Evolutionary conservation across 768 basidiomycete genomes (phyloP).

Genomic region (Termitomyces heimii): DNA sequence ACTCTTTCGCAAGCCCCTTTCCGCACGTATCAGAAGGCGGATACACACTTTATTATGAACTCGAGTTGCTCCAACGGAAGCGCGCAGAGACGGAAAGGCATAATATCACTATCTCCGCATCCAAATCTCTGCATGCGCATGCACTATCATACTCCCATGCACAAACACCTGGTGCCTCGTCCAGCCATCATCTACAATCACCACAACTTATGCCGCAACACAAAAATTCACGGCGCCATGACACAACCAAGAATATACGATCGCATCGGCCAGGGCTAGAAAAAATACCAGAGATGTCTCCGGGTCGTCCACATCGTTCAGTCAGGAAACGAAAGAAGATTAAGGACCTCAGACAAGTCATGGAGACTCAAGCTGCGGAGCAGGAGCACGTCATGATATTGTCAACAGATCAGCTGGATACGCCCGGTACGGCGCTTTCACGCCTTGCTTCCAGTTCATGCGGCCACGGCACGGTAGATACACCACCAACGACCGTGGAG

Average conservation of each 20-base stretch:
- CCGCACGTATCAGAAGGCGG: conserved; percentile 33
- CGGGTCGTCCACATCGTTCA: neutral
- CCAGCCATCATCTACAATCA: conserved; percentile 12
- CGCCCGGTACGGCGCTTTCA: neutral
- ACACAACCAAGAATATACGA: neutral
- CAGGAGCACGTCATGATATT: neutral
- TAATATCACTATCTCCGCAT: neutral
- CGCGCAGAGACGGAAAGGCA: conserved; percentile 7
- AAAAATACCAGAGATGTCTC: neutral
- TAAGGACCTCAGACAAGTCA: neutral
- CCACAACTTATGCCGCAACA: conserved; percentile 17
- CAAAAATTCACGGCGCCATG: neutral
- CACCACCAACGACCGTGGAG: conserved; percentile 15
- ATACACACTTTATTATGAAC: conserved; percentile 34
- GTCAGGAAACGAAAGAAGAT: conserved; percentile 7
- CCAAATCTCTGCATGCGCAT: conserved; percentile 6
- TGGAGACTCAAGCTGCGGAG: neutral
- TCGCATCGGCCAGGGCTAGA: neutral
- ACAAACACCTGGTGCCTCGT: conserved; percentile 11
- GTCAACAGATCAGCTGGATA: conserved; percentile 1
- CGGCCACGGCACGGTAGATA: conserved; percentile 10
- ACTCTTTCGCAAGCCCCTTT: conserved; percentile 31
- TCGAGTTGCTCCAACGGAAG: conserved; percentile 13
- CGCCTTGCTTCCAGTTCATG: conserved; percentile 6
- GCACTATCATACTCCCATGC: conserved; percentile 9